Evolutionary conservation across 331 rosid species (phyloP).

Genomic region (Acacia concinna): DNA sequence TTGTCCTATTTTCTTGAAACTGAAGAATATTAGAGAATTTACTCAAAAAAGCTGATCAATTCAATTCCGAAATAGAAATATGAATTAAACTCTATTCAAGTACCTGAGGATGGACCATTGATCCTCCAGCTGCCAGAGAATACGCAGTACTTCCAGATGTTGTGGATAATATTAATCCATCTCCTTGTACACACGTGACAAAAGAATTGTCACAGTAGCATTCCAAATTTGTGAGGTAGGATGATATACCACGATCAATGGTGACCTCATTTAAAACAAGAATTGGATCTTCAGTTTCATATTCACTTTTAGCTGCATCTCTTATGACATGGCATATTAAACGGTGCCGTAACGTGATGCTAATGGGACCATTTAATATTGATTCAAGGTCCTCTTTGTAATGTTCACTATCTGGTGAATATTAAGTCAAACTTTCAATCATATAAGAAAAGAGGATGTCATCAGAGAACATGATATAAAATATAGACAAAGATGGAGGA

Average conservation of each 20-base stretch:
- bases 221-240: conserved; percentile 90
- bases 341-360: conserved; percentile 85
- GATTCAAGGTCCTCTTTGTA: conserved; percentile 84
- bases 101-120: conserved; percentile 99
- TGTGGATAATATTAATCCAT: conserved; percentile 88
- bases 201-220: conserved; percentile 90
- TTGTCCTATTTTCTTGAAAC: neutral
- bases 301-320: conserved; percentile 77
- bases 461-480: neutral
- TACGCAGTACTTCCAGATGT: conserved; percentile 98
- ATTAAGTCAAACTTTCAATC: conserved; percentile 50
- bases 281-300: conserved; percentile 87
- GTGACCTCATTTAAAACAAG: conserved; percentile 95
- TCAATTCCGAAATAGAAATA: conserved; percentile 1
- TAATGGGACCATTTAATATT: conserved; percentile 81
- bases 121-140: conserved; percentile 98
- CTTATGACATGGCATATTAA: conserved; percentile 79
- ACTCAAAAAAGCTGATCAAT: neutral
- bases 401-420: conserved; percentile 76
- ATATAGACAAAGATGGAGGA: conserved; percentile 50
- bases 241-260: conserved; percentile 95
- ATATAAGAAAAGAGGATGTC: conserved; percentile 23
- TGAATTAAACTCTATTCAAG: conserved; percentile 12
- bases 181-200: conserved; percentile 96
- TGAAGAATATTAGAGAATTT: conserved; percentile 1